These are phyloP conservation scores for Stylosanthes scabra DNA, from an alignment of 331 rosid species.

Conservation along the genomic window DNA sequence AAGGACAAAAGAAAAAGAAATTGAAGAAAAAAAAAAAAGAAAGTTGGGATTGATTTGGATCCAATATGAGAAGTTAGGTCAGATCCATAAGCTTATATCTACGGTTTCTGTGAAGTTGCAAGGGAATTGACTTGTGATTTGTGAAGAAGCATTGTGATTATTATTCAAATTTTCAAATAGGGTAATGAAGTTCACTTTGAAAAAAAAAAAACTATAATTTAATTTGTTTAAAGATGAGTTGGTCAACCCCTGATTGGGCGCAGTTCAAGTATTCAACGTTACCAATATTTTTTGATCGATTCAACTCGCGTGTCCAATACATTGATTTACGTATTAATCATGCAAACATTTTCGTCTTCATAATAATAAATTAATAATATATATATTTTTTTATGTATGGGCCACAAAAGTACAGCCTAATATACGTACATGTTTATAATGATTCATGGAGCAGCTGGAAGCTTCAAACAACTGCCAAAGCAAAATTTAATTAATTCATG, in stretches of 20 bases:
- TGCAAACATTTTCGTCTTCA: conserved; percentile 8
- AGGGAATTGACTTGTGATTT: conserved; percentile 33
- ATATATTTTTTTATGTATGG: no score
- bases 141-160: neutral
- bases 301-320: conserved; percentile 20
- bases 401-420: conserved; percentile 37
- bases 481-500: neutral
- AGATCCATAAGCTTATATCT: conserved; percentile 43
- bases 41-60: conserved; percentile 36
- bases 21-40: no score
- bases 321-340: conserved; percentile 38
- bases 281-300: conserved; percentile 22
- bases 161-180: neutral
- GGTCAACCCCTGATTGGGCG: conserved; percentile 16
- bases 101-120: conserved; percentile 26
- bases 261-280: conserved; percentile 14
- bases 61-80: conserved; percentile 49
- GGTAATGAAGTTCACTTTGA: conserved; percentile 34
- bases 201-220: no score
- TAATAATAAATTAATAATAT: no score
- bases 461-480: no score
- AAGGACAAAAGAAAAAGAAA: neutral
- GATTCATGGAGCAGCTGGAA: neutral
- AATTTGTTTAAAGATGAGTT: no score
- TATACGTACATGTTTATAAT: conserved; percentile 2